Evolutionary conservation across 179 eudicot genomes (phyloP), one percentile per base, ranked within the genome.

Genomic region (Carnegiea gigantea): DNA sequence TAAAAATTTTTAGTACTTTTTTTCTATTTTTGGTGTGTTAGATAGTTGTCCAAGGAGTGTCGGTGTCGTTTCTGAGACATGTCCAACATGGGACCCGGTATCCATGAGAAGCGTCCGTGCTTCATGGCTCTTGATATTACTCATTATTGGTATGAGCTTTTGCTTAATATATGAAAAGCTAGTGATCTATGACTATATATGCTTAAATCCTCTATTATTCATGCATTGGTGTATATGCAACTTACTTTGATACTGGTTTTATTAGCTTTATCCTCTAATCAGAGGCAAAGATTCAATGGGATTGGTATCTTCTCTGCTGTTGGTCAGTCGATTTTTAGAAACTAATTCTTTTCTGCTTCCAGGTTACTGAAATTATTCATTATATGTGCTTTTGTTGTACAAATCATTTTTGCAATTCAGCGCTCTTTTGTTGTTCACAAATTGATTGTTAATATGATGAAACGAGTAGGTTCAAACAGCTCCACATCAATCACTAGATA

Each of bases 371-470:
- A 40, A 40, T 40, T 40, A 40, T 40, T 40, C 44, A 40, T 40
- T 40, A 40, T 40, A 4, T 8, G 67, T 60, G 62, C n/a, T 57
- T 57, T 18, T 17, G 3, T 17, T 74, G 12, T 51, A 24, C 68
- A 76, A 79, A 57, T 36, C 49, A 36, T 38, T 77, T 30, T 70
- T 20, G 67, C 43, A 46, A 21, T 54, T 14, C 70, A 21, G 70
- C 46, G 9, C 46, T 65, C 20, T 9, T 38, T 54, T 70, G 15
- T 81, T 18, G 44, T 21, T 67, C 5, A 9, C 62, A 57, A 46
- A 67, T 53, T 23, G 24, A 13, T 82, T 18, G 18, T 23, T 40
- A 36, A 57, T 70, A 38, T 21, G 59, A 74, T 83, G 79, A 33
- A 68, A 2, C 38, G 44, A 40, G 65, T 46, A 24, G 75, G 28